Evolutionary conservation across 192 early-diverging fungal genomes (phyloP).

Genomic region (Powellomyces hirtus): DNA sequence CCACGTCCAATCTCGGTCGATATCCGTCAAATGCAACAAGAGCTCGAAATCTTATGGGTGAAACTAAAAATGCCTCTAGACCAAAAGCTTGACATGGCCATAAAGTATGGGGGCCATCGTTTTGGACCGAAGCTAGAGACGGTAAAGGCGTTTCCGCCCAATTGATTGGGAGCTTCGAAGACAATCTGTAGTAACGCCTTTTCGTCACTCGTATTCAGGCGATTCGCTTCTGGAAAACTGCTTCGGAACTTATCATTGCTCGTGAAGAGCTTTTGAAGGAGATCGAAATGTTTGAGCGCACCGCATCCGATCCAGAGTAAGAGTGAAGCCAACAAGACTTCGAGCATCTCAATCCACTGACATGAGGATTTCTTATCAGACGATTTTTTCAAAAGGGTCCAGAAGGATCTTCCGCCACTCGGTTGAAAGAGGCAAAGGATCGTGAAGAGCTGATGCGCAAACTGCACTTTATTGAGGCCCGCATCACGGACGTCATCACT

Average conservation of each 20-base stretch:
- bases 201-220: constrained; percentile 32
- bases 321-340: no score
- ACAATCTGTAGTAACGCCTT: neutral
- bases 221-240: constrained; percentile 47
- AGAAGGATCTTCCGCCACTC: constrained; percentile 44
- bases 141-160: constrained; percentile 15
- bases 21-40: constrained; percentile 38
- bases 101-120: constrained; percentile 53
- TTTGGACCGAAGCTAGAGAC: constrained; percentile 43
- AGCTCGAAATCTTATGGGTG: constrained; percentile 52
- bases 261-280: constrained; percentile 44
- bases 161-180: neutral
- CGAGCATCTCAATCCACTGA: no score
- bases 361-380: constrained; percentile 21
- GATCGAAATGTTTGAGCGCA: constrained; percentile 46
- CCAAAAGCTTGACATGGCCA: constrained; percentile 61
- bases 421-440: constrained; percentile 42
- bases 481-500: constrained; percentile 35
- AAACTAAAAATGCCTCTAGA: constrained; percentile 52
- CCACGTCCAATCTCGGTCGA: constrained; percentile 24
- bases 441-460: constrained; percentile 45
- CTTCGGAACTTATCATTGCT: constrained; percentile 36
- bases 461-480: constrained; percentile 43
- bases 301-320: constrained; percentile 46
- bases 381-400: constrained; percentile 44